Base-by-base conservation (phyloP, 177 flowering plant genomes). In the Telopea speciosissima region DNA sequence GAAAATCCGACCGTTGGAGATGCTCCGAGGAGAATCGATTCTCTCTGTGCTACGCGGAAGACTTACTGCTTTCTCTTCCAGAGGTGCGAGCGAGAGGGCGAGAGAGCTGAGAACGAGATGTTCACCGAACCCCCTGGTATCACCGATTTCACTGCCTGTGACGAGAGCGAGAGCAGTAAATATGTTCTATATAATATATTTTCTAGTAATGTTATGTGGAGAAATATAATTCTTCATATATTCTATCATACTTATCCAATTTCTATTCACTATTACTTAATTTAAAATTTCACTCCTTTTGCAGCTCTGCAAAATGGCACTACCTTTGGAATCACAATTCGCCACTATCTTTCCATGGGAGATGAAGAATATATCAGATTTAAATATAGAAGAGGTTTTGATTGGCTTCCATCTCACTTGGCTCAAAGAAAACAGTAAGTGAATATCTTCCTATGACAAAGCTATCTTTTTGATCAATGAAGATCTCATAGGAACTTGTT, bases 351-450 rank as follows among this genome's bases (percentile, higher is more conserved):
- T n/a, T 26, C 44, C 24, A 40, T 64, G 49, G 70, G 66, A 45
- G 63, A 45, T 70, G 74, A 70, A 70, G 31, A 42, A 54, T 19
- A 26, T 60, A 36, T 36, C 73, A 62, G 70, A 21, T 22, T 58
- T 25, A 63, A 67, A 66, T 65, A 64, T 58, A 28, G 31, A 65
- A 68, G 61, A 69, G 25, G 49, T 44, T 66, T 65, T 62, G 69
- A 59, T 71, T 60, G 58, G 52, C 64, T 59, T 14, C 44, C 76
- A 63, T 54, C 72, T 24, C 22, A 60, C 67, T 49, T 60, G 16
- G 42, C 45, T 4, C 69, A 11, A 67, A 66, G 36, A 68, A 70
- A 70, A 44, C 25, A 13, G 78, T 79, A 73, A 67, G 79, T 75
- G 28, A 31, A 63, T 24, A 52, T 14, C 22, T 58, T 49, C 11